A percentile compares a stretch with the other conserved stretches of the same genome.
These are phyloP conservation scores for Chrysanthemum makinoi DNA, from an alignment of 129 eudicot genomes.

Conservation along the genomic window DNA sequence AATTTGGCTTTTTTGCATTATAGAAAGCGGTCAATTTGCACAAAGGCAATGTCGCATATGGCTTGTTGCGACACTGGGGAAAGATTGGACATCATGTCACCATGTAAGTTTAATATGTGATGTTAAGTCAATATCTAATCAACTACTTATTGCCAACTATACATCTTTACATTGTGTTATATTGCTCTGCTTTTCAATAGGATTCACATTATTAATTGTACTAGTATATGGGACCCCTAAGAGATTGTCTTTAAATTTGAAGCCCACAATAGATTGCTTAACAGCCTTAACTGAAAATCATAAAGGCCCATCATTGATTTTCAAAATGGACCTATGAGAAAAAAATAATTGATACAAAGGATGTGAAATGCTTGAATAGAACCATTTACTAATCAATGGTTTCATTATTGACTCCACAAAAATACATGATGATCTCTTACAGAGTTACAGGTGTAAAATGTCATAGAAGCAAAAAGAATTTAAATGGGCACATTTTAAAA, in stretches of 20 bases:
- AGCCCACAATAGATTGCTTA: slow-evolving; percentile 29
- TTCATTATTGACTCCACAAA: slow-evolving; percentile 16
- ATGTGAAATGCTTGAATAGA: neutral
- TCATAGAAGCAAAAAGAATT: no score
- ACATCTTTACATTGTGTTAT: slow-evolving; percentile 18
- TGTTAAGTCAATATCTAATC: slow-evolving; percentile 33
- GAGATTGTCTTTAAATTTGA: slow-evolving; percentile 23
- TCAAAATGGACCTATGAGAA: neutral
- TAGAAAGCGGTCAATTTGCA: slow-evolving; percentile 16
- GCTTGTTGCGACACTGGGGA: slow-evolving; percentile 16
- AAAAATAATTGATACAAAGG: neutral
- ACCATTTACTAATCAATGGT: neutral
- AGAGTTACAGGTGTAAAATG: no score
- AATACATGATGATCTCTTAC: neutral
- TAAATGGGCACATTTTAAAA: no score
- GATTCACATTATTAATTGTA: slow-evolving; percentile 21
- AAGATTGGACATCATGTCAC: slow-evolving; percentile 27
- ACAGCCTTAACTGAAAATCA: slow-evolving; percentile 24
- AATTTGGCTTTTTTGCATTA: slow-evolving; percentile 1
- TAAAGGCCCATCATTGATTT: slow-evolving; percentile 26
- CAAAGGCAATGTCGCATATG: slow-evolving; percentile 14
- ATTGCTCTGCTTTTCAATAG: slow-evolving; percentile 1
- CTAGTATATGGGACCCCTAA: slow-evolving; percentile 28
- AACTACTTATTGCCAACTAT: slow-evolving; percentile 28
- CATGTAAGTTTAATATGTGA: slow-evolving; percentile 24